Conservation (phyloP, 2,329 filamentous ascomycete species). For the Fusarium burgessii region DNA sequence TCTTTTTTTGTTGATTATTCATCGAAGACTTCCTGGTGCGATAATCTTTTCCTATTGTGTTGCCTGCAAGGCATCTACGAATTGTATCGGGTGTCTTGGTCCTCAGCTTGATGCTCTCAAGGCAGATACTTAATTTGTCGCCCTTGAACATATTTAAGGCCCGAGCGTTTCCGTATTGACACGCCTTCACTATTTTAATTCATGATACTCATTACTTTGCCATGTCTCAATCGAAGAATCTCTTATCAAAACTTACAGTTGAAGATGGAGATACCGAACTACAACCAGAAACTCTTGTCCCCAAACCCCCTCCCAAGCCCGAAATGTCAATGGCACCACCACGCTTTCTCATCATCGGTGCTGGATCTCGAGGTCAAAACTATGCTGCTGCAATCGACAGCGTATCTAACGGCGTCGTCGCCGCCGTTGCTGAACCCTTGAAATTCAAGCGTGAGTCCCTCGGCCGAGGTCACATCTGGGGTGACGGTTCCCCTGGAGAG, state of each 20-base stretch:
- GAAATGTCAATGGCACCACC: slow-evolving; percentile 64
- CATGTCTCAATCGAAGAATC: slow-evolving; percentile 41
- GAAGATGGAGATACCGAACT: slow-evolving; percentile 15
- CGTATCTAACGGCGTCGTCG: slow-evolving; percentile 75
- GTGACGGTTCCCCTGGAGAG: slow-evolving; percentile 58
- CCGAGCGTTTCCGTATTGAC: neutral
- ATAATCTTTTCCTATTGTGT: neutral
- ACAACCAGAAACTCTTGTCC: slow-evolving; percentile 41
- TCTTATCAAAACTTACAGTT: slow-evolving; percentile 33
- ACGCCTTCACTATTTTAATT: neutral
- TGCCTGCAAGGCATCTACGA: slow-evolving; percentile 15
- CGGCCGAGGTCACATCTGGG: slow-evolving; percentile 80
- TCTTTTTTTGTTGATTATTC: neutral
- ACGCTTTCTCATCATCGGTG: slow-evolving; percentile 83
- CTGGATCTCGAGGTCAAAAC: slow-evolving; percentile 80
- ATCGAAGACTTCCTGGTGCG: neutral
- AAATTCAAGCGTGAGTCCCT: slow-evolving; percentile 80
- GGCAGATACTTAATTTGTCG: slow-evolving; percentile 11
- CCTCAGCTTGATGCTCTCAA: slow-evolving; percentile 1
- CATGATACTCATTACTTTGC: neutral
- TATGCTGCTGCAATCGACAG: slow-evolving; percentile 78
- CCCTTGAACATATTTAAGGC: neutral
- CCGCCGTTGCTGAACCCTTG: slow-evolving; percentile 84
- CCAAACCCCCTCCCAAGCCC: slow-evolving; percentile 55
- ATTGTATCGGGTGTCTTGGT: neutral